Evolutionary conservation across 805 yeast species (phyloP), one percentile per base, ranked within the genome.

Genomic region (Kluyveromyces siamensis): DNA sequence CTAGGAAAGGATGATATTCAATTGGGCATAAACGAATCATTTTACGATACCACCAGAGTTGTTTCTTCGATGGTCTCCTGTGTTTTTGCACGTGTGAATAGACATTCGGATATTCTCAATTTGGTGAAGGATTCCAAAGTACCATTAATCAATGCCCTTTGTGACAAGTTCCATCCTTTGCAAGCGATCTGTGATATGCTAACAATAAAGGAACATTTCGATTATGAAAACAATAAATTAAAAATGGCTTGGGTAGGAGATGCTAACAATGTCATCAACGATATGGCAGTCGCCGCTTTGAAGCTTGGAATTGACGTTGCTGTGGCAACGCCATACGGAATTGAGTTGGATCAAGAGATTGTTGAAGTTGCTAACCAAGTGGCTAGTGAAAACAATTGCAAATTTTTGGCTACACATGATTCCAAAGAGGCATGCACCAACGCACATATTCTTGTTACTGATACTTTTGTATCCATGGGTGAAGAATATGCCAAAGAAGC

Each of bases 381-480:
- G 33, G 76, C 83, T 1, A 55, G 60, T 2, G 76, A 72, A 50
- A 74, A 76, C 4, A 79, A 79, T 44, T 73, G 82, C 10, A 52
- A 59, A 5, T 73, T 87, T 49, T 80, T 75, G 55, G 61, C 81
- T 8, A 75, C 83, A 3, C 81, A 87, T 55, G 87, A 87, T 58
- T 93, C 98, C 3, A 59, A 70, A n/a, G 72, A 60, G 25, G 96
- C 97, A 1, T 78, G 88, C 45, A 72, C 74, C 47, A 73, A 75
- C 55, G 88, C 98, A 5, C 79, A 91, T 61, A 74, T 93, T 39
- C 67, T 93, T 36, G 98, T 91, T 41, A 93, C 99, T 14, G 99
- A 93, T 61, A 93, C 99, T 2, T 93, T 96, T 81, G 80, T 93
- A 21, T 91, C 98, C 1, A 93, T 93, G 99, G 99, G 99, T 49